A percentile compares a stretch with the other conserved stretches of the same genome.
phyloP scores from a whole-genome alignment of 768 basidiomycete species.

The Lentinus brumalis region DNA sequence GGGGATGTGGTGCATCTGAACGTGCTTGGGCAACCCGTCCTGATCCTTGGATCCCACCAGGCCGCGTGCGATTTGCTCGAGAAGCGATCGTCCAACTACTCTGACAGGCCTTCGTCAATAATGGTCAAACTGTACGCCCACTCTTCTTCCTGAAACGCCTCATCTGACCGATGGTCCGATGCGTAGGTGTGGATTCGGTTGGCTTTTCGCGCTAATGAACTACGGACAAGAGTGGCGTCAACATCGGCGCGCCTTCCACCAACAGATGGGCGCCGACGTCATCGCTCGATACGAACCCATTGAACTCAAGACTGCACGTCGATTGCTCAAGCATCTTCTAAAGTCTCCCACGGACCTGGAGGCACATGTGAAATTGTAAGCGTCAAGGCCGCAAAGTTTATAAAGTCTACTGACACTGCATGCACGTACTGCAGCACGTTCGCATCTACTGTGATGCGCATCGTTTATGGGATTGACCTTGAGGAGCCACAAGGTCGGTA shows the following conservation, averaged over 20 bases:
- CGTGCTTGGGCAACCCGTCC: conserved; percentile 16
- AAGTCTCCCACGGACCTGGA: neutral
- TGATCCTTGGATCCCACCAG: conserved; percentile 18
- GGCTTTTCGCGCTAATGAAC: conserved; percentile 39
- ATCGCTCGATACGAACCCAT: neutral
- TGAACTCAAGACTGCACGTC: neutral
- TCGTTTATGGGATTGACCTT: conserved; percentile 10
- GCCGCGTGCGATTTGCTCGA: conserved; percentile 20
- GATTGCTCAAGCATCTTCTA: neutral
- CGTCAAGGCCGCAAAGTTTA: neutral
- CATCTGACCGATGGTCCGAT: neutral
- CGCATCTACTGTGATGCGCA: conserved; percentile 3
- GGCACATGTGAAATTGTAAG: neutral
- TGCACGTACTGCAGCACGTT: neutral
- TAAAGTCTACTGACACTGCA: neutral
- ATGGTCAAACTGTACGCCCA: conserved; percentile 6
- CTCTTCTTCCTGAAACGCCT: conserved; percentile 8
- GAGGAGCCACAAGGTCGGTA: conserved; percentile 10
- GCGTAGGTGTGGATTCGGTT: conserved; percentile 11
- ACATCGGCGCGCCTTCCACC: conserved; percentile 44
- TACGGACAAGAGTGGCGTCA: conserved; percentile 42
- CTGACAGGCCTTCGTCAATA: conserved; percentile 17
- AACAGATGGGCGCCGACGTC: conserved; percentile 11
- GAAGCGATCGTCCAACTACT: conserved; percentile 23
- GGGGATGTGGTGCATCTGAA: conserved; percentile 20